Evolutionary conservation across 2,329 filamentous ascomycete species (phyloP), one percentile per base, ranked within the genome.

Genomic region (Coleophoma eucalyptorum): DNA sequence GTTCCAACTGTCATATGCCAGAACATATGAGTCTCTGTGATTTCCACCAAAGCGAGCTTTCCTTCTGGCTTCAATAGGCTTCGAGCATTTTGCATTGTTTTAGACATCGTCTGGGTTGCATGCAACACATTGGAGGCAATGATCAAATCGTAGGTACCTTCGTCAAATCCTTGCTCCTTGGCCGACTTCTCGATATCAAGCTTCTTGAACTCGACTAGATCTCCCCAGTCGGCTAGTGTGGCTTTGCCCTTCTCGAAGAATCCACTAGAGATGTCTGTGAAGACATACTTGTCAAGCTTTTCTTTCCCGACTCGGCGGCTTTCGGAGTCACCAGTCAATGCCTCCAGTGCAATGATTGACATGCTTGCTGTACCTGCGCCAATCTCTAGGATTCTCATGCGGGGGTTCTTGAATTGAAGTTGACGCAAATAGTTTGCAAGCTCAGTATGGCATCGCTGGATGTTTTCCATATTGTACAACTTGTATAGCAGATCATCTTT

Each of bases 41-140:
- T 54, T 51, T 80, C 77, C 5, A 72, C 51, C 0, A 78, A 43
- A 1, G 79, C 35, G 0, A 81, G 59, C 35, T 72, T 69, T 0
- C 77, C 77, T 1, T 70, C 73, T 0, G 76, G 71, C 19, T 68
- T 71, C 0, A 77, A 58, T 0, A 77, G 55, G 0, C 53, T 54
- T 0, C 72, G 66, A 0, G 67, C 56, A 48, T 75, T 68, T 3
- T 32, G 20, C 34, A 66, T 54, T 32, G 58, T 65, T 43, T 58
- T 35, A 41, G 50, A 55, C 51, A 68, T 42, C 50, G 47, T 37
- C 1, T 19, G 12, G 1, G 71, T 74, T 1, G 70, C 69, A 48
- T 74, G 69, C 0, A 77, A 55, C 2, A 71, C 66, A 33, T 66
- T 61, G 5, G 65, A 63, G 1, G 69, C 70, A 20, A 74, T 54